Base-by-base conservation (phyloP, 83 land plant species). In the Diphasiastrum complanatum region DNA sequence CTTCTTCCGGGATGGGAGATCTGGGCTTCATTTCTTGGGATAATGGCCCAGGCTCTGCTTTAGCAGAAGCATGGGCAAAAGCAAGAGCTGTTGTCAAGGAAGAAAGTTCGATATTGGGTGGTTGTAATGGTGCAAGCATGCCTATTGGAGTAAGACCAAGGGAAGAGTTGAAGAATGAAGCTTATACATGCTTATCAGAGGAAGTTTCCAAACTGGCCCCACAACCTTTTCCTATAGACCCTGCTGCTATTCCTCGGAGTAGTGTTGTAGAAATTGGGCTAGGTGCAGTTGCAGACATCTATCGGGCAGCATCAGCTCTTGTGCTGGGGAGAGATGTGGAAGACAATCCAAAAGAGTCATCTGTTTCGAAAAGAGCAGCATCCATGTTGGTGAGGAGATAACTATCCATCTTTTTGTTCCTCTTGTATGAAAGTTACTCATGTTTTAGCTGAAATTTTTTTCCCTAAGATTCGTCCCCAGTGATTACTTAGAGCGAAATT, bases 41-140 rank as follows among this genome's bases (percentile, higher is more conserved):
- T 6, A 24, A 35, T 5, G 55, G 66, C 2, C 66, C 66, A 14
- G 4, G 50, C 34, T 63, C 66, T 22, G 66, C 66, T 47, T 33
- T 23, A 18, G 66, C 66, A 30, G 36, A 27, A n/a, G 66, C 55
- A 5, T 63, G 66, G 66, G 66, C 66, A 47, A 53, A 2, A 30
- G 30, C 53, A 6, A 12, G 66, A 6, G 29, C 32, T 19, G 35
- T 28, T 35, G 30, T 33, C 5, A 22, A 16, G 29, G 16, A 53
- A 30, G 32, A 22, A 53, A 19, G 23, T 5, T 53, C 29, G 28
- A 47, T 6, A 18, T 8, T 49, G 24, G 58, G 55, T 25, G 18
- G 26, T 29, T 45, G 16, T 2, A 55, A 63, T 18, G 50, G 24
- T 3, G 2, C 20, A 22, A 30, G 30, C 27, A 26, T 46, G 24